These are phyloP conservation scores for rapeseed (Brassica napus) DNA, from an alignment of 345 rosid genomes.

Conservation along the genomic window DNA sequence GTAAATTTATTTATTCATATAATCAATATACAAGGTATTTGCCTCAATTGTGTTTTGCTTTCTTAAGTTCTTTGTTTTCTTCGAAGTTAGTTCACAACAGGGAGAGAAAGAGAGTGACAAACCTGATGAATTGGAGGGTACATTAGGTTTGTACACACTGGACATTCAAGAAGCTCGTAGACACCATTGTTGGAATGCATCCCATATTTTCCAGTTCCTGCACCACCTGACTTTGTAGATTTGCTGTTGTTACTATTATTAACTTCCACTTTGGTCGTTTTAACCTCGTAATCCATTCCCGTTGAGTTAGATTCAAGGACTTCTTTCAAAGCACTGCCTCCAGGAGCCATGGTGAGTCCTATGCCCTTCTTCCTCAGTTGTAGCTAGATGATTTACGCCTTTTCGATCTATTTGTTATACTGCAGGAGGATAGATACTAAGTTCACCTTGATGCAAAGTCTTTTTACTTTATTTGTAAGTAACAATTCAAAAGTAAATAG, in stretches of 20 bases:
- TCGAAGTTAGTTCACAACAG: neutral
- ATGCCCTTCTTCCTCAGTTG: constrained; percentile 5
- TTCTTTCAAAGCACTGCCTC: constrained; percentile 66
- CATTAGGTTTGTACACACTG: constrained; percentile 74
- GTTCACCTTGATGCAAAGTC: constrained; percentile 20
- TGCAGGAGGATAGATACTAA: constrained; percentile 26
- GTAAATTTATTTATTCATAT: too few species aligned
- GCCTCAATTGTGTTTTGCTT: too few species aligned
- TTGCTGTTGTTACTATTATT: constrained; percentile 40
- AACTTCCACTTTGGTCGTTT: constrained; percentile 46
- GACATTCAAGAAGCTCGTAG: constrained; percentile 85
- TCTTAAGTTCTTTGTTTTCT: too few species aligned
- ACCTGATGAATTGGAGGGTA: constrained; percentile 82
- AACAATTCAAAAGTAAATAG: constrained; percentile 2
- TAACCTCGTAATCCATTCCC: constrained; percentile 49
- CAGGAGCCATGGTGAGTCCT: constrained; percentile 51
- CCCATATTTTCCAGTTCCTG: constrained; percentile 53
- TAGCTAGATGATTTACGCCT: neutral
- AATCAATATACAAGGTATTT: too few species aligned
- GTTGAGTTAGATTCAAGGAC: constrained; percentile 52
- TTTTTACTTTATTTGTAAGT: constrained; percentile 18
- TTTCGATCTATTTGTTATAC: constrained; percentile 14
- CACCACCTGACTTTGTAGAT: constrained; percentile 52
- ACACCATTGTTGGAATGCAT: constrained; percentile 59
- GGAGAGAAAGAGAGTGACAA: neutral